Evolutionary conservation across 139 green algal genomes (phyloP), one percentile per base, ranked within the genome.

Genomic region (Chlamydomonas sphaeroides): DNA sequence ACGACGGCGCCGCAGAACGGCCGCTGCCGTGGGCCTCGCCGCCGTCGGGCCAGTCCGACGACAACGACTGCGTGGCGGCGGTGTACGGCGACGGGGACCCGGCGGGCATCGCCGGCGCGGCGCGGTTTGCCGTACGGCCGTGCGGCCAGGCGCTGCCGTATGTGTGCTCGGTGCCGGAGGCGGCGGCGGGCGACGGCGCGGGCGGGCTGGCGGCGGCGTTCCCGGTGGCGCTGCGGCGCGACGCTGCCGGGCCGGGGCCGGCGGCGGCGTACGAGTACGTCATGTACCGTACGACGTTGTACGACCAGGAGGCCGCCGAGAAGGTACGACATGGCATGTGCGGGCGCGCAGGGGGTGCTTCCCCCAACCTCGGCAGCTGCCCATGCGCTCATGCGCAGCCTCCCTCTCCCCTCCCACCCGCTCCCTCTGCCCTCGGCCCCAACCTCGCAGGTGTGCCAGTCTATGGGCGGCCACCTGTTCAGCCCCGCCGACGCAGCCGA

Each of bases 401-500:
- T n/a, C n/a, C n/a, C n/a, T n/a, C n/a, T n/a, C n/a, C n/a, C n/a
- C n/a, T n/a, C n/a, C n/a, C n/a, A n/a, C n/a, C n/a, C n/a, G n/a
- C n/a, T n/a, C n/a, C n/a, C n/a, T n/a, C n/a, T n/a, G n/a, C n/a
- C n/a, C n/a, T n/a, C n/a, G n/a, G n/a, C n/a, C n/a, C n/a, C n/a
- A n/a, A n/a, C 20, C 36, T 21, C 23, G 6, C 72, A 79, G 72
- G 57, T 57, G 5, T 81, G 74, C n/a, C 74, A 71, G 7, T 33
- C 39, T 5, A 15, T 25, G 11, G 41, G 56, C 30, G 61, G 74
- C 39, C 74, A 81, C 74, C 61, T 81, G 32, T 81, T 81, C 74
- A 72, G 59, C 41, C 59, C 74, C 32, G 28, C 53, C 7, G 61
- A 66, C 11, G 10, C 6, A 7, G 25, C n/a, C 0, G 74, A 81